Evolutionary conservation across 192 early-diverging fungal species (phyloP), one percentile per base, ranked within the genome.

Genomic region (Coemansia sp.): DNA sequence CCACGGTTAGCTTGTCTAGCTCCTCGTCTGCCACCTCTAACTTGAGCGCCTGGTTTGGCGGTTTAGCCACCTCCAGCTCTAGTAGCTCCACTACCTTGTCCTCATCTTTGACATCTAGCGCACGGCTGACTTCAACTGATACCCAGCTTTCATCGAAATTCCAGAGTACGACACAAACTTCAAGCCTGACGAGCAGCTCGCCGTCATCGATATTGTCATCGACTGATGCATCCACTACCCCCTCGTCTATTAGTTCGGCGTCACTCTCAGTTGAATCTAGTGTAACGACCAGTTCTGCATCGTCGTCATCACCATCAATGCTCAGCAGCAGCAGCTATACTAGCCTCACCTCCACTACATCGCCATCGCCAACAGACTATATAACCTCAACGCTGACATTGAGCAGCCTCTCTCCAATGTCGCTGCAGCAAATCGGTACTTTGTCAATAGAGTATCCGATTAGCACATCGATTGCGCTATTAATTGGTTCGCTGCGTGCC

Each of bases 381-480:
- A 15, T 36, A 9, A 42, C 37, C 15, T 25, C 4, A 1, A 3
- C 50, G 1, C 25, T 51, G 19, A 14, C 23, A 10, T 46, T 19
- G 7, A 46, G 45, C 45, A 46, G 45, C 45, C 14, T 46, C 17
- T n/a, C 45, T 46, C 17, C n/a, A 46, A 57, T 38, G 45, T 72
- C 70, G 23, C 19, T 65, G 59, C 70, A 72, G 64, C 41, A 58
- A 3, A 46, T 72, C 19, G 70, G 70, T 29, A 66, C 70, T 14
- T 21, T 72, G 14, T 58, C 64, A 7, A 66, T 72, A 27, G 64
- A 66, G 3, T 72, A 72, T 57, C 70, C 70, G 1, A 45, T 72
- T 32, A 65, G 55, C 25, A 72, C 70, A n/a, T 72, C 70, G 5
- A 72, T 72, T 53, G 63, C 70, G 8, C 46, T 72, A 48, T 59